Percentiles rank a stretch among this genome's conserved stretches.
These are phyloP conservation scores for Crepidotus variabilis DNA, from an alignment of 768 basidiomycete genomes.

Conservation along the genomic window DNA sequence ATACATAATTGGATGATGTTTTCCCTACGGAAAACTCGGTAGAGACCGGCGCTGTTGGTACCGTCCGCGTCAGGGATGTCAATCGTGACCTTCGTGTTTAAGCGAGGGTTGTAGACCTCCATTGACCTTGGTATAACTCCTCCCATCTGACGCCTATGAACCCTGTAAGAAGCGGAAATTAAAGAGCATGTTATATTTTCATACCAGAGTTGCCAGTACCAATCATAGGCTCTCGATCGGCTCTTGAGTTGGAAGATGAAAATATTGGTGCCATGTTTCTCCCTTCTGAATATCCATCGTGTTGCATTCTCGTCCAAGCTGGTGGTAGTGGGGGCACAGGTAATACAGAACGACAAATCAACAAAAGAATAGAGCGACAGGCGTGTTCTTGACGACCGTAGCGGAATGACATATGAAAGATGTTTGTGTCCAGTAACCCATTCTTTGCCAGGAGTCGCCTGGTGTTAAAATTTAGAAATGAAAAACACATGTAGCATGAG, in stretches of 20 bases:
- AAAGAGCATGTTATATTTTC: conserved; percentile 7
- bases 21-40: conserved; percentile 50
- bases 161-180: conserved; percentile 1
- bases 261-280: conserved; percentile 71
- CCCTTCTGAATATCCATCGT: conserved; percentile 45
- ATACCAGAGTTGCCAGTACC: conserved; percentile 88
- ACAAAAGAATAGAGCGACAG: conserved; percentile 86
- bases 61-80: conserved; percentile 53
- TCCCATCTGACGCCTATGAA: conserved; percentile 63
- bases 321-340: conserved; percentile 54
- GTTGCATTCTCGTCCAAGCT: conserved; percentile 33
- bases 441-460: conserved; percentile 68
- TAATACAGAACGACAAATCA: conserved; percentile 79
- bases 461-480: conserved; percentile 10
- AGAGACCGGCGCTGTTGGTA: conserved; percentile 34
- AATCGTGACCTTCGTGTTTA: conserved; percentile 67
- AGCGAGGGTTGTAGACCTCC: conserved; percentile 65
- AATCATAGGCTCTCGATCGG: conserved; percentile 77
- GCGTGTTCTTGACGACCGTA: conserved; percentile 55
- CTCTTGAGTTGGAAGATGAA: conserved; percentile 84
- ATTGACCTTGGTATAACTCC: conserved; percentile 66
- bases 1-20: conserved; percentile 64
- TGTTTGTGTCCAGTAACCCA: conserved; percentile 69
- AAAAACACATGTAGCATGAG: background rate
- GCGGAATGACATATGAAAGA: conserved; percentile 75